Percentiles rank a stretch among this genome's conserved stretches.
phyloP scores from a whole-genome alignment of 176 grass and related monocot genomes.

The Tuctoria greenei region DNA sequence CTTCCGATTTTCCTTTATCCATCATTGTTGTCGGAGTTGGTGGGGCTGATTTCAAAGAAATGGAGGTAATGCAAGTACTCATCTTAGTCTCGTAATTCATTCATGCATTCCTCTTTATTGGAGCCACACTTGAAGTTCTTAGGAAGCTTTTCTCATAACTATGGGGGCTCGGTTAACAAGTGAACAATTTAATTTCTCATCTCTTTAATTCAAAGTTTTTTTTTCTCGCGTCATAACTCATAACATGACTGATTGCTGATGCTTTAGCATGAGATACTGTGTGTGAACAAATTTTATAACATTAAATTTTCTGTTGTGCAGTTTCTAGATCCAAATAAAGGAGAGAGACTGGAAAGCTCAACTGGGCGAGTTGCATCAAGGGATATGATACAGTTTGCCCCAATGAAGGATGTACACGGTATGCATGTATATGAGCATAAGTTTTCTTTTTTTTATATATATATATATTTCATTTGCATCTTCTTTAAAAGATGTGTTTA shows the following conservation, averaged over 20 bases:
- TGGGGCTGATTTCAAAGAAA: constrained; percentile 95
- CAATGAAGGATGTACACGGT: constrained; percentile 81
- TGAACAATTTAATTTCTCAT: background rate
- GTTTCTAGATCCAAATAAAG: constrained; percentile 97
- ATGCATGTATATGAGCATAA: constrained; percentile 28
- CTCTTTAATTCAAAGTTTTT: constrained; percentile 9
- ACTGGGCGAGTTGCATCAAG: constrained; percentile 79
- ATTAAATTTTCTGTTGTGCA: constrained; percentile 38
- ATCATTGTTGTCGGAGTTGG: constrained; percentile 93
- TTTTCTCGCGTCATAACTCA: background rate
- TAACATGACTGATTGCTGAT: constrained; percentile 12
- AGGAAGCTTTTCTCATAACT: background rate
- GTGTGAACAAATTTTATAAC: constrained; percentile 11
- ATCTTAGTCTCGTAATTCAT: constrained; percentile 20
- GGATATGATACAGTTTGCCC: constrained; percentile 93
- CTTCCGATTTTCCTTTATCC: constrained; percentile 94
- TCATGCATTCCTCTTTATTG: constrained; percentile 25
- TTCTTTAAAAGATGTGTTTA: background rate
- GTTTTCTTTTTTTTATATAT: background rate
- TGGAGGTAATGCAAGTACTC: constrained; percentile 63
- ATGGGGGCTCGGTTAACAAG: background rate
- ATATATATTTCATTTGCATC: background rate
- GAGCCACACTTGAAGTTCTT: constrained; percentile 14
- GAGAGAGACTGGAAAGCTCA: constrained; percentile 81
- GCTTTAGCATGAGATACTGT: constrained; percentile 25